Evolutionary conservation across 1,284 basidiomycete genomes (phyloP).

Genomic region (Cutaneotrichosporon daszewskae): DNA sequence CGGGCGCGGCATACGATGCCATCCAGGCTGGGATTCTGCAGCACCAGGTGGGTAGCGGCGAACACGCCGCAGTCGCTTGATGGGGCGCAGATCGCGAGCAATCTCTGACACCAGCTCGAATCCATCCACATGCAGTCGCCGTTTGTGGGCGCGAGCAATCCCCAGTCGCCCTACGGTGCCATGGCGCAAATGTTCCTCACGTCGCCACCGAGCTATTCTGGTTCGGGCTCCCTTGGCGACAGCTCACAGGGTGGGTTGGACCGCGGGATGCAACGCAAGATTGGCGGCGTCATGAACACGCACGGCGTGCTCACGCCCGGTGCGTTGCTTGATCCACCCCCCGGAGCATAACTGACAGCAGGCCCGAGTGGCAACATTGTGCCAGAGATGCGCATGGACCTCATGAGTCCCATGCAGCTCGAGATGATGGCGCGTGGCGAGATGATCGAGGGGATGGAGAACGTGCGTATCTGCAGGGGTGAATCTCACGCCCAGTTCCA

Average conservation of each 20-base stretch:
- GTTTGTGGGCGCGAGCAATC: conserved; percentile 32
- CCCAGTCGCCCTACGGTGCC: conserved; percentile 25
- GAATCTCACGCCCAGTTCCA: conserved; percentile 21
- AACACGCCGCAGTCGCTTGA: neutral
- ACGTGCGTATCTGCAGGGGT: conserved; percentile 19
- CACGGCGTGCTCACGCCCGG: conserved; percentile 30
- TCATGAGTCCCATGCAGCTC: conserved; percentile 44
- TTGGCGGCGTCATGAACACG: conserved; percentile 5
- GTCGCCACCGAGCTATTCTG: conserved; percentile 19
- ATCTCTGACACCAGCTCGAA: conserved; percentile 36
- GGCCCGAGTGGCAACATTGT: conserved; percentile 42
- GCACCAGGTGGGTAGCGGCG: conserved; percentile 13
- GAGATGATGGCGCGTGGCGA: conserved; percentile 35
- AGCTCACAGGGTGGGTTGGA: conserved; percentile 6
- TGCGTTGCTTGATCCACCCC: conserved; percentile 10
- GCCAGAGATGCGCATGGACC: conserved; percentile 31
- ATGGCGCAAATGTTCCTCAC: conserved; percentile 39
- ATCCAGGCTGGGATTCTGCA: conserved; percentile 20
- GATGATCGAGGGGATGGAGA: conserved; percentile 26
- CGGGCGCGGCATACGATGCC: conserved; percentile 12
- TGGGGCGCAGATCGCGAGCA: neutral
- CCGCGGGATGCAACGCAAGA: conserved; percentile 9
- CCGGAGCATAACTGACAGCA: conserved; percentile 8
- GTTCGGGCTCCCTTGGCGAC: neutral
- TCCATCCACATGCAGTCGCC: conserved; percentile 48